A percentile compares a stretch with the other conserved stretches of the same genome.
These are phyloP conservation scores for Tuber brumale DNA, from an alignment of 495 filamentous ascomycete genomes.

Conservation along the genomic window DNA sequence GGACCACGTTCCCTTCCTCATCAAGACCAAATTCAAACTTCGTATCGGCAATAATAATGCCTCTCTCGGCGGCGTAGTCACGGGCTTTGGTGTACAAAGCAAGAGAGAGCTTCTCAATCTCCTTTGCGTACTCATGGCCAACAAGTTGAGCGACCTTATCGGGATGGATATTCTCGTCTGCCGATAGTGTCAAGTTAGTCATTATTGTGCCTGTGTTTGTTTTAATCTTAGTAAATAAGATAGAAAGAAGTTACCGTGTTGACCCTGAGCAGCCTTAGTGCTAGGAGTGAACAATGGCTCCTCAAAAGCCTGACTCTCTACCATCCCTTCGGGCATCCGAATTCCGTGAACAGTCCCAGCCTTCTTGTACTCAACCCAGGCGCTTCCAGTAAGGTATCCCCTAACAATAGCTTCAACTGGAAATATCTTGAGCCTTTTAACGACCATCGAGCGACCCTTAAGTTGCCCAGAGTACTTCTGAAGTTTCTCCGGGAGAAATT, in stretches of 20 bases:
- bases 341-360: constrained; percentile 77
- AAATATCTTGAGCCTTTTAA: constrained; percentile 68
- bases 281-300: constrained; percentile 75
- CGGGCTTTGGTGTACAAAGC: constrained; percentile 64
- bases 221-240: neutral
- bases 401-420: constrained; percentile 89
- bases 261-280: constrained; percentile 80
- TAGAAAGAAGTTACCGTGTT: constrained; percentile 46
- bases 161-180: constrained; percentile 83
- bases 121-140: constrained; percentile 65
- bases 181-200: constrained; percentile 7
- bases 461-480: constrained; percentile 50
- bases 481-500: constrained; percentile 49
- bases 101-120: constrained; percentile 66
- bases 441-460: constrained; percentile 70
- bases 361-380: constrained; percentile 70
- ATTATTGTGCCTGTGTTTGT: neutral
- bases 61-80: constrained; percentile 65
- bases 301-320: constrained; percentile 65
- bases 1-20: constrained; percentile 65
- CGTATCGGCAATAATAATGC: constrained; percentile 87
- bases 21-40: constrained; percentile 77
- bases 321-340: constrained; percentile 57
- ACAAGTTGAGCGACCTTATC: constrained; percentile 63
- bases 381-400: constrained; percentile 89